Evolutionary conservation across 2,329 filamentous ascomycete species (phyloP).

Genomic region (Calycina herbarum): DNA sequence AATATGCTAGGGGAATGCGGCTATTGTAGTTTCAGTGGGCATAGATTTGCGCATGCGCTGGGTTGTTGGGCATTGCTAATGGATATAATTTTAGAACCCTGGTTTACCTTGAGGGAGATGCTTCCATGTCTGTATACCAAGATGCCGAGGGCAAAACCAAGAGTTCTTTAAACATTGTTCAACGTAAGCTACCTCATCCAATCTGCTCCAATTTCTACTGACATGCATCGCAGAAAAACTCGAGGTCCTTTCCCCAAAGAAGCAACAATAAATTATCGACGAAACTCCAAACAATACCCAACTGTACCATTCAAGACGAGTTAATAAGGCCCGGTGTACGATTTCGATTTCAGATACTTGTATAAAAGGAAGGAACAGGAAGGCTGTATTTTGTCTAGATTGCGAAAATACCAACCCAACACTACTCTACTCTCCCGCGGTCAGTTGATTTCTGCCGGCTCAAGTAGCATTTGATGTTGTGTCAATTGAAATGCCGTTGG

Average conservation of each 20-base stretch:
- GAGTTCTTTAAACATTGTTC: conserved; percentile 67
- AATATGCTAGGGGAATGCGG: background rate
- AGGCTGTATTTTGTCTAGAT: background rate
- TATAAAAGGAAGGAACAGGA: conserved; percentile 1
- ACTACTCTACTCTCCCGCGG: background rate
- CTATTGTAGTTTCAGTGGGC: background rate
- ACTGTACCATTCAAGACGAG: conserved; percentile 9
- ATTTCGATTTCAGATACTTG: conserved; percentile 11
- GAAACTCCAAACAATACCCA: background rate
- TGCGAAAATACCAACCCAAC: conserved; percentile 2
- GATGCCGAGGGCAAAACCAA: conserved; percentile 69
- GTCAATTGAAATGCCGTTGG: too few relatives aligned
- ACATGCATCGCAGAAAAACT: conserved; percentile 43
- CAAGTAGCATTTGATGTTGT: background rate
- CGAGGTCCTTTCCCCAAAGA: conserved; percentile 46
- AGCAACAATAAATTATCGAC: conserved; percentile 12
- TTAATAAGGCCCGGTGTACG: conserved; percentile 14
- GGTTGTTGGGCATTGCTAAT: background rate
- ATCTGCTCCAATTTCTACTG: background rate
- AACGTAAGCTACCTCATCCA: conserved; percentile 62
- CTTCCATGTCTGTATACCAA: conserved; percentile 64
- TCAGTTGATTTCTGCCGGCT: background rate
- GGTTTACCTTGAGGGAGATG: conserved; percentile 83
- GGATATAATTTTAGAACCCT: conserved; percentile 57
- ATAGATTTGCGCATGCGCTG: background rate